phyloP scores from a whole-genome alignment of 192 early-diverging fungal species.

The Neocallimastix lanati region DNA sequence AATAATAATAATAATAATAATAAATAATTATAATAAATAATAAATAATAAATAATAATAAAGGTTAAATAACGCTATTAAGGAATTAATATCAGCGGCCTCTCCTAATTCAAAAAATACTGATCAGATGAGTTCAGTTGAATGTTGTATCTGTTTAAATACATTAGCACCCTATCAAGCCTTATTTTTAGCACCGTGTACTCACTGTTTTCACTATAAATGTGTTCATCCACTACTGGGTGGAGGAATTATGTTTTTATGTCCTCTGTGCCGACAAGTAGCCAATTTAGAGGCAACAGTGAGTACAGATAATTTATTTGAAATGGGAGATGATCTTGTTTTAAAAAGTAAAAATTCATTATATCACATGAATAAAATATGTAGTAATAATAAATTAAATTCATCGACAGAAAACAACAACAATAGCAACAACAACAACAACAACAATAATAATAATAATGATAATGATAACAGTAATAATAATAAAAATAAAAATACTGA shows the following conservation, averaged over 20 bases:
- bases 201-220: constrained; percentile 86
- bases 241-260: constrained; percentile 41
- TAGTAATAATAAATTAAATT: no score
- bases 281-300: constrained; percentile 34
- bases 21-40: no score
- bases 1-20: no score
- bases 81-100: constrained; percentile 23
- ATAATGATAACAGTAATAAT: no score
- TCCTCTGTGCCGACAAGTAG: constrained; percentile 40
- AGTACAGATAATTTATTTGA: constrained; percentile 13
- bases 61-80: constrained; percentile 28
- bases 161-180: constrained; percentile 70
- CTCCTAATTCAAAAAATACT: constrained; percentile 14
- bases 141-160: constrained; percentile 82
- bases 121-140: constrained; percentile 22
- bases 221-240: constrained; percentile 52
- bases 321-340: background rate
- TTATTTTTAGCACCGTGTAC: constrained; percentile 84
- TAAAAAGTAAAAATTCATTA: background rate
- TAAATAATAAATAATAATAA: background rate
- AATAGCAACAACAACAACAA: no score
- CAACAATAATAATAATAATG: no score
- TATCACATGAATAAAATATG: no score
- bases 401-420: no score
- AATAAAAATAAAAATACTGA: no score